Base-by-base conservation (phyloP, 1,284 basidiomycete genomes). In the Psilocybe mexicana region DNA sequence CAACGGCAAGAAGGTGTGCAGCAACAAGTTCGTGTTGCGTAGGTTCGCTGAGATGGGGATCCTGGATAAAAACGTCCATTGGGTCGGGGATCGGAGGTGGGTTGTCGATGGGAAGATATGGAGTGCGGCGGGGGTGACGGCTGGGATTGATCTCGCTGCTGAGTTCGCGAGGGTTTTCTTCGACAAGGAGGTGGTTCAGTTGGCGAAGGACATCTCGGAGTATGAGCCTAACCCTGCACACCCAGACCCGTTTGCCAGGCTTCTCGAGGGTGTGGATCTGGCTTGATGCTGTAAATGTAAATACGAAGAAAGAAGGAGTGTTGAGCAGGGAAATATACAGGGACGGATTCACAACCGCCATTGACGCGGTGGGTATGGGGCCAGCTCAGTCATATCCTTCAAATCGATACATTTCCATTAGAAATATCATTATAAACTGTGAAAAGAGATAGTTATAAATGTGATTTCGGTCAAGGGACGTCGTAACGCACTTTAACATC, bases 41-140 rank as follows among this genome's bases (percentile, higher is more conserved):
- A 30, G 10, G n/a, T 18, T 58, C 10, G 59, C 58, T 10, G 8
- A 48, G 23, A 47, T 38, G 1, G 63, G 64, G 3, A 2, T 50
- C 26, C 40, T 60, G 11, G 36, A 60, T 28, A 56, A 46, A 25
- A 62, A 62, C 3, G 59, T 65, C 30, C 56, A 61, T 5, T 62
- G 63, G 63, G 50, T 65, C 2, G 59, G 59, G 8, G 59, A 64
- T 42, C 59, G 53, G 50, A 42, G 61, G 36, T 65, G 63, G 63
- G 43, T 55, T 14, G 48, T 62, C 2, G 63, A 65, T 40, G 57
- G 63, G 5, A 65, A 65, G 55, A 47, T 63, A 18, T 63, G 63
- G 63, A 65, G 63, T 25, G 52, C 63, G n/a, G 63, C 59, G 12
- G 63, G 61, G 12, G 56, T 66, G 6, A 66, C 65, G n/a, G 52